Conservation (phyloP, 257 asterid species). For the Nicotiana knightiana region DNA sequence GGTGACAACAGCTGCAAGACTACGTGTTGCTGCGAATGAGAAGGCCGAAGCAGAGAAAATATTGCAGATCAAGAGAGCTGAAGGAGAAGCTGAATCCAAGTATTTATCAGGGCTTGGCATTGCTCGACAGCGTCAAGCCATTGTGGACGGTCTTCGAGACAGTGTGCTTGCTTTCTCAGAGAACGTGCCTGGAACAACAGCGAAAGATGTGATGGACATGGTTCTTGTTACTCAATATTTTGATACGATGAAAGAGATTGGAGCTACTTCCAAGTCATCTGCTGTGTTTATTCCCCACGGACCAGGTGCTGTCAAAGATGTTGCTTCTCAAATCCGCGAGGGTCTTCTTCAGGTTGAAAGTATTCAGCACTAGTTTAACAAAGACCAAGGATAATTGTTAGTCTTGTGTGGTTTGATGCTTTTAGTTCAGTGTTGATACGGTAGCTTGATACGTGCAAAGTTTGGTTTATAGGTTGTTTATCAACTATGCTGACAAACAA, state of each 20-base stretch:
- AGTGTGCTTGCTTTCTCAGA: constrained; percentile 35
- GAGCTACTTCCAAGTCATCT: constrained; percentile 34
- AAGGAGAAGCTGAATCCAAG: constrained; percentile 41
- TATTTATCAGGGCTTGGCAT: constrained; percentile 37
- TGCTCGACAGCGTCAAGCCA: constrained; percentile 43
- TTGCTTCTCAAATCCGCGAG: constrained; percentile 33
- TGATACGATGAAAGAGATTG: constrained; percentile 38
- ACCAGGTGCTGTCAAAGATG: constrained; percentile 38
- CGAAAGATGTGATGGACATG: constrained; percentile 43
- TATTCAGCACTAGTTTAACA: constrained; percentile 6
- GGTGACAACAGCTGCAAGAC: constrained; percentile 34
- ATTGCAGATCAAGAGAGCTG: constrained; percentile 38
- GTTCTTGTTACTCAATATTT: constrained; percentile 38
- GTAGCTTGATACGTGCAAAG: background rate
- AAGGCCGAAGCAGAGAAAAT: constrained; percentile 45
- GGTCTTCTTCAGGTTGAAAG: constrained; percentile 34
- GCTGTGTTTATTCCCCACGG: constrained; percentile 37
- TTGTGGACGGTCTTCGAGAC: constrained; percentile 35
- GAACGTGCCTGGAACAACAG: constrained; percentile 37
- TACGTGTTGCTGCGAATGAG: constrained; percentile 41
- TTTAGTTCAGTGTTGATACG: background rate
- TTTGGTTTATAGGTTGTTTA: background rate
- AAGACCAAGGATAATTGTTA: background rate
- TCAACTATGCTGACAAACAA: background rate
- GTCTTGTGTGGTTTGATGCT: background rate